phyloP scores from a whole-genome alignment of 1,139 yeast species.

The Saccharomyces pastorianus region DNA sequence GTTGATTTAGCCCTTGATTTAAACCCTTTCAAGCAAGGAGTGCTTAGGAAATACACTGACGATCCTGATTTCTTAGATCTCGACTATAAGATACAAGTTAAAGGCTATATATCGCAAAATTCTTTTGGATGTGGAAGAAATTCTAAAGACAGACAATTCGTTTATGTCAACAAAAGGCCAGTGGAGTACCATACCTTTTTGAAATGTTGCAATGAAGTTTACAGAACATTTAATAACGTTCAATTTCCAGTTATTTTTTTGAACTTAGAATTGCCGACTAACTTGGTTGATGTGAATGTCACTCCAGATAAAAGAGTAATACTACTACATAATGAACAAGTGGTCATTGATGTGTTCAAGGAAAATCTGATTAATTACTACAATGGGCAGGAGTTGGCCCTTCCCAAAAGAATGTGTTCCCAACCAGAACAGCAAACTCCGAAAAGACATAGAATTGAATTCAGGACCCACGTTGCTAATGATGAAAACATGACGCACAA shows the following conservation, averaged over 20 bases:
- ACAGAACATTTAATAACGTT: conserved; percentile 58
- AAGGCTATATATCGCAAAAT: conserved; percentile 65
- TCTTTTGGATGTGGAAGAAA: conserved; percentile 72
- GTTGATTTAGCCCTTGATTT: conserved; percentile 35
- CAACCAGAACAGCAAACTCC: conserved; percentile 5
- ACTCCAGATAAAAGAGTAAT: conserved; percentile 84
- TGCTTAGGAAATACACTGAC: conserved; percentile 13
- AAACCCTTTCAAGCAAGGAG: conserved; percentile 21
- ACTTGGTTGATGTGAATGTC: conserved; percentile 67
- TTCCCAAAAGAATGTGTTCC: conserved; percentile 14
- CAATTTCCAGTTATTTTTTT: conserved; percentile 68
- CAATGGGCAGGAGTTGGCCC: conserved; percentile 39
- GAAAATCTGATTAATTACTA: conserved; percentile 38
- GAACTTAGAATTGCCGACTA: conserved; percentile 47
- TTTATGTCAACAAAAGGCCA: conserved; percentile 73
- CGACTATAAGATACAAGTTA: conserved; percentile 33
- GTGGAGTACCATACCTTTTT: conserved; percentile 48
- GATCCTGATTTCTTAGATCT: conserved; percentile 13
- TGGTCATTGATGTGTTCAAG: conserved; percentile 47
- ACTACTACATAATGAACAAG: conserved; percentile 56
- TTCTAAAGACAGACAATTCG: conserved; percentile 63
- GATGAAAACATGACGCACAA: conserved; percentile 2
- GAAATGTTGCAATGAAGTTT: conserved; percentile 63
- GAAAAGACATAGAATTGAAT: conserved; percentile 3
- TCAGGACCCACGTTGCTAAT: conserved; percentile 3